Percentiles rank a stretch among this genome's conserved stretches.
Evolutionary conservation across 108 stramenopile species (phyloP).

Genomic region (Aurantiochytrium sp.): DNA sequence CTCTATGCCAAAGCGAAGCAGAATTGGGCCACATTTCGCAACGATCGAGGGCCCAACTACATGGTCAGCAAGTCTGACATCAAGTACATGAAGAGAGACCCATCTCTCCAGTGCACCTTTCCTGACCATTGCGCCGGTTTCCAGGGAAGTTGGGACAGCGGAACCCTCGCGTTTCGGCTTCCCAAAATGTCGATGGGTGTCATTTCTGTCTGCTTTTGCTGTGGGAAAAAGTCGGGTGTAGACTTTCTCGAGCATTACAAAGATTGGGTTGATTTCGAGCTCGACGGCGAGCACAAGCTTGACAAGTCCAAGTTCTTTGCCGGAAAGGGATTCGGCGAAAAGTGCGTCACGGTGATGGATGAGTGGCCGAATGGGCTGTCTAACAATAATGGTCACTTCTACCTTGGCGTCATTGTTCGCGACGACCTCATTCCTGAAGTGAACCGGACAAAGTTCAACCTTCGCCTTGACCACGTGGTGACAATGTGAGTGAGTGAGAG

Average conservation of each 20-base stretch:
- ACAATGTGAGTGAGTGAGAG: background rate
- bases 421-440: background rate
- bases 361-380: background rate
- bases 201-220: slow-evolving; percentile 38
- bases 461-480: background rate
- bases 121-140: slow-evolving; percentile 45
- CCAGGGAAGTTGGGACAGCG: slow-evolving; percentile 15
- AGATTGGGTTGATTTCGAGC: background rate
- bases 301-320: background rate
- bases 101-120: slow-evolving; percentile 36
- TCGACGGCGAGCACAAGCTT: background rate
- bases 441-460: background rate
- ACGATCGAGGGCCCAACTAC: slow-evolving; percentile 32
- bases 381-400: background rate
- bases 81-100: slow-evolving; percentile 34
- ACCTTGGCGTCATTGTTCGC: background rate
- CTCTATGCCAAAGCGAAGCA: slow-evolving; percentile 19
- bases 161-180: slow-evolving; percentile 32
- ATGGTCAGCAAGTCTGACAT: slow-evolving; percentile 44
- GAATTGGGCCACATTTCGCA: slow-evolving; percentile 37
- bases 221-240: slow-evolving; percentile 24
- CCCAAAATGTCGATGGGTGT: slow-evolving; percentile 42
- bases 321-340: background rate
- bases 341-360: background rate
- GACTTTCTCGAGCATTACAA: background rate